These are phyloP conservation scores for Didymella pomorum DNA, from an alignment of 2,329 filamentous ascomycete genomes.

Conservation along the genomic window DNA sequence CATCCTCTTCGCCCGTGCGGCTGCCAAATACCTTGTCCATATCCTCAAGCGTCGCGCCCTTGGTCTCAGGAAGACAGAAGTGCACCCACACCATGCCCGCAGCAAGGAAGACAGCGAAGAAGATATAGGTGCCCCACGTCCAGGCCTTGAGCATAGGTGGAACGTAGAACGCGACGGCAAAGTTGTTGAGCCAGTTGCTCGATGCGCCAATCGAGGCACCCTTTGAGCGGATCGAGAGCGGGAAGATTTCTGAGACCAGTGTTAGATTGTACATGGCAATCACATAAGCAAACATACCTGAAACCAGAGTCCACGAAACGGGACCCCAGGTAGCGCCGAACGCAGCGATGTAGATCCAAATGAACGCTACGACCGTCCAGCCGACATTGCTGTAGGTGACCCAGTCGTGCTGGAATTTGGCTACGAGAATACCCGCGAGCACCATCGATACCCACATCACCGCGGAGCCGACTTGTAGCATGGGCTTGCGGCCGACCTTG, in stretches of 20 bases:
- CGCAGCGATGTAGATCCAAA: constrained; percentile 43
- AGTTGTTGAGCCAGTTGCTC: constrained; percentile 51
- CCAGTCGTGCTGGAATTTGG: constrained; percentile 41
- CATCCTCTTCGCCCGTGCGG: constrained; percentile 39
- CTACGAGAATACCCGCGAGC: constrained; percentile 39
- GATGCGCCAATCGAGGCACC: constrained; percentile 48
- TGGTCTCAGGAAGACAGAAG: constrained; percentile 41
- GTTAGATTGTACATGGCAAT: too few relatives aligned
- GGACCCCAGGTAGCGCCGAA: constrained; percentile 45
- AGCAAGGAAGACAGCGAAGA: constrained; percentile 47
- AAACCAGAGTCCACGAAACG: constrained; percentile 38
- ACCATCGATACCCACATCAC: constrained; percentile 49
- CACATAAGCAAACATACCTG: too few relatives aligned
- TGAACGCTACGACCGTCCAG: constrained; percentile 42
- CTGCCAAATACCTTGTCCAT: constrained; percentile 42
- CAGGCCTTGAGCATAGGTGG: constrained; percentile 46
- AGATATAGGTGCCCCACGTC: constrained; percentile 51
- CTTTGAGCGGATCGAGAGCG: constrained; percentile 49
- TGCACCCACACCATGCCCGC: constrained; percentile 36
- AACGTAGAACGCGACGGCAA: constrained; percentile 48
- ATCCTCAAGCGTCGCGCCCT: constrained; percentile 39
- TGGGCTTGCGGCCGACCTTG: constrained; percentile 64
- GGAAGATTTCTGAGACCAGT: constrained; percentile 47
- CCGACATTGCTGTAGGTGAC: constrained; percentile 30
- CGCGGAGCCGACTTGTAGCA: constrained; percentile 60